A percentile compares a stretch with the other conserved stretches of the same genome.
These are phyloP conservation scores for Kluyveromyces wickerhamii DNA, from an alignment of 805 yeast genomes.

Conservation along the genomic window DNA sequence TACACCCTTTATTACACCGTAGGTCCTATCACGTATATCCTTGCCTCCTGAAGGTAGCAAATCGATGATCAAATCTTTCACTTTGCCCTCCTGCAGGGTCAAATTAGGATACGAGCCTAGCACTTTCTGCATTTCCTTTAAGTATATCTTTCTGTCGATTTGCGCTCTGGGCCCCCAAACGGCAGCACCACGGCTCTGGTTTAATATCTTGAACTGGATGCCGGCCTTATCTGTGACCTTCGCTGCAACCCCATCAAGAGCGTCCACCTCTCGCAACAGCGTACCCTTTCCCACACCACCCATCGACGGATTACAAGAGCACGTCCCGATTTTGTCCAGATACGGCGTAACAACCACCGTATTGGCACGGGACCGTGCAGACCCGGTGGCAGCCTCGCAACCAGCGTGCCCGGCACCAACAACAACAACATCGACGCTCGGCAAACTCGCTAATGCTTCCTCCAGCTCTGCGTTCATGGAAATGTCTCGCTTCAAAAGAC, in stretches of 20 bases:
- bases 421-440: constrained; percentile 51
- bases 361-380: constrained; percentile 73
- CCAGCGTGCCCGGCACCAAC: constrained; percentile 99
- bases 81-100: constrained; percentile 55
- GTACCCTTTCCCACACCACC: constrained; percentile 99
- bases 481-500: constrained; percentile 1
- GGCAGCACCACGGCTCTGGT: constrained; percentile 81
- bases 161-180: constrained; percentile 99
- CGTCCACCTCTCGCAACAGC: constrained; percentile 84
- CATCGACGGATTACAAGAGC: constrained; percentile 95
- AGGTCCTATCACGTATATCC: constrained; percentile 26
- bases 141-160: constrained; percentile 77
- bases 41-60: constrained; percentile 7
- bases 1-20: constrained; percentile 58
- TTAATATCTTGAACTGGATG: constrained; percentile 79
- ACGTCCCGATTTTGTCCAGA: constrained; percentile 72
- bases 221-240: constrained; percentile 89
- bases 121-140: constrained; percentile 67
- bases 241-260: constrained; percentile 87
- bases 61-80: constrained; percentile 73
- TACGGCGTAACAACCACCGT: constrained; percentile 63
- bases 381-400: constrained; percentile 90
- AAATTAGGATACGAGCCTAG: constrained; percentile 51
- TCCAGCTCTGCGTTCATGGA: constrained; percentile 12
- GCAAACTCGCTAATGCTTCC: constrained; percentile 4